phyloP scores from a whole-genome alignment of 768 basidiomycete genomes.

The Boletellus sp. region DNA sequence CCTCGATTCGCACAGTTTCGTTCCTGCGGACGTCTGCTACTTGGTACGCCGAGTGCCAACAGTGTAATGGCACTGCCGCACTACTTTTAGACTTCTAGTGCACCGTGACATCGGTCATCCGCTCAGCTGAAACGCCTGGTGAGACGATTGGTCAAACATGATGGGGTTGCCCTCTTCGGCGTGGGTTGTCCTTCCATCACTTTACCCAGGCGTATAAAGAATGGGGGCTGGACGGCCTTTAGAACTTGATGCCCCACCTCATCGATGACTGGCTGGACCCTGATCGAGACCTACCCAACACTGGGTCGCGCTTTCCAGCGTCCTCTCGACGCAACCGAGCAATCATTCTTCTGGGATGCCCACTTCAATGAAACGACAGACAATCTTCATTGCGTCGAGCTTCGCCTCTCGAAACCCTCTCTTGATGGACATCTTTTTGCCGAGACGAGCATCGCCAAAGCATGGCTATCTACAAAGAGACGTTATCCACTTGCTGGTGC shows the following conservation, averaged over 20 bases:
- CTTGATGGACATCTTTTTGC: not conserved
- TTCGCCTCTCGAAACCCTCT: not conserved
- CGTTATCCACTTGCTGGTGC: not conserved
- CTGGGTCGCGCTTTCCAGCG: not conserved
- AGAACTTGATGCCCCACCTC: not conserved
- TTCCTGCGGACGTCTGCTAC: too few species aligned
- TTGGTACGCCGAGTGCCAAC: too few species aligned
- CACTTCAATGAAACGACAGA: not conserved
- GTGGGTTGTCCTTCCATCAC: too few species aligned
- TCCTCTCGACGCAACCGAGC: not conserved
- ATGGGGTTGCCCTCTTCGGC: too few species aligned
- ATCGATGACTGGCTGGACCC: not conserved
- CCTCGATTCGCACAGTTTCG: too few species aligned
- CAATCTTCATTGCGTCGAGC: not conserved
- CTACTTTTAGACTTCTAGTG: too few species aligned
- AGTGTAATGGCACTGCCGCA: too few species aligned
- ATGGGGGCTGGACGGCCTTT: too few species aligned
- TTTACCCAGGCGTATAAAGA: too few species aligned
- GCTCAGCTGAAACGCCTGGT: too few species aligned
- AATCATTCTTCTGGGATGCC: not conserved
- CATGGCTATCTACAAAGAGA: constrained; percentile 2
- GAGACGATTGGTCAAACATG: too few species aligned
- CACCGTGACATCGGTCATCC: too few species aligned
- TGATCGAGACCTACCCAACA: not conserved
- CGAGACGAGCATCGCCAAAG: not conserved